Base-by-base conservation (phyloP, 305 asterid genomes). In the Plantago coronopus region DNA sequence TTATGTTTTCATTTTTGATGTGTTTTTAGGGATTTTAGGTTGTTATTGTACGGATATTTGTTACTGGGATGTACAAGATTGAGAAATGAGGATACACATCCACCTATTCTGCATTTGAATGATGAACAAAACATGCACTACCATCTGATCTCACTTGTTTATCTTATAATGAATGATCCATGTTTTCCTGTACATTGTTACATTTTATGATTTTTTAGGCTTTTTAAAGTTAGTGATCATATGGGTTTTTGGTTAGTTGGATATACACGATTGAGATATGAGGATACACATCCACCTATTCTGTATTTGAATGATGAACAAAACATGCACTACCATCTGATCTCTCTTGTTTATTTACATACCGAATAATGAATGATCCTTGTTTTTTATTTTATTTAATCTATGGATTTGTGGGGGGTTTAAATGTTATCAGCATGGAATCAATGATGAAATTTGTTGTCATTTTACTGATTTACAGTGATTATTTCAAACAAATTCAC, bases 261-360 rank as follows among this genome's bases (percentile, higher is more conserved):
- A 37, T 66, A 2, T 23, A 55, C 66, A 57, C 64, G 51, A n/a
- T 29, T 15, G 75, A 72, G 85, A 64, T 54, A 71, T 74, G 83
- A 74, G 72, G 83, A 83, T 74, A 59, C 34, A 11, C 68, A 68
- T 56, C 87, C 83, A 72, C 65, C 61, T 65, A 25, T 61, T 80
- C 83, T 80, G 78, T 29, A 68, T 47, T 72, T 76, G 76, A 57
- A 79, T 79, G 87, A 83, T 83, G 82, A 81, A 37, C 48, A 7
- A 54, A 74, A 72, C 87, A 83, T 81, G 85, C 85, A 77, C 85
- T 79, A 79, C 88, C 91, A 81, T 83, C 86, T 83, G 86, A 81
- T 77, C 86, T 71, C 75, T 59, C 59, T 64, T 60, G 65, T 54
- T 53, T 20, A 64, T 56, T 17, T 38, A n/a, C 15, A 54, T 6